Conservation (phyloP, 2,329 filamentous ascomycete genomes). For the Paecilomyces fulvus region DNA sequence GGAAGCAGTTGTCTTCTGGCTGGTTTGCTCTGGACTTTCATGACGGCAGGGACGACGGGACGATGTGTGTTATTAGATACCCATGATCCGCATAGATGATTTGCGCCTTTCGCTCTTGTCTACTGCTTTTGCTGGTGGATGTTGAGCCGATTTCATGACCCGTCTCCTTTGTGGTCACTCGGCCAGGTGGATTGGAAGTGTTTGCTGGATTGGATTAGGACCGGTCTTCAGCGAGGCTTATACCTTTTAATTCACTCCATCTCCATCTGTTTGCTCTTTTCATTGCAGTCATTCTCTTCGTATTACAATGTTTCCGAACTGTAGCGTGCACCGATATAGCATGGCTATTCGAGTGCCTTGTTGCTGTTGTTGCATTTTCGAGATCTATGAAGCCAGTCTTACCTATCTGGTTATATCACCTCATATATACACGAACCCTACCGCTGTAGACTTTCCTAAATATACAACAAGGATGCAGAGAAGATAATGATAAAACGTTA, state of each 20-base stretch:
- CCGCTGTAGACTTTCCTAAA: not conserved
- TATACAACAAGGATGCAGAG: not conserved
- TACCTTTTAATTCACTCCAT: not conserved
- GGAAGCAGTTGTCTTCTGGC: conserved; percentile 17
- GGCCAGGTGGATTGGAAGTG: not conserved
- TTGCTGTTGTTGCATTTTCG: not conserved
- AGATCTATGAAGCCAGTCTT: not conserved
- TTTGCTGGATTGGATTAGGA: not conserved
- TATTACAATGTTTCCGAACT: not conserved
- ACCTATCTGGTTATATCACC: too few relatives aligned
- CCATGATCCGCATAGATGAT: conserved; percentile 28
- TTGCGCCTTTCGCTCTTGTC: conserved; percentile 15
- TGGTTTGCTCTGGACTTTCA: conserved; percentile 16
- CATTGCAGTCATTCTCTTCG: not conserved
- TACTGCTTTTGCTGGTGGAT: not conserved
- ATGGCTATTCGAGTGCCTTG: not conserved
- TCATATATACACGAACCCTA: not conserved
- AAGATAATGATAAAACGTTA: not conserved
- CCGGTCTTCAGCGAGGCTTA: not conserved
- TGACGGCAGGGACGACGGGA: conserved; percentile 30
- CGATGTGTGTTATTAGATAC: conserved; percentile 38
- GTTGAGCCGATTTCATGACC: not conserved
- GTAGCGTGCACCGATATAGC: not conserved
- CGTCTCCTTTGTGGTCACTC: not conserved
- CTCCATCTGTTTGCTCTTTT: not conserved